Evolutionary conservation across 1,284 basidiomycete genomes (phyloP).

Genomic region (Vanrija humicola): DNA sequence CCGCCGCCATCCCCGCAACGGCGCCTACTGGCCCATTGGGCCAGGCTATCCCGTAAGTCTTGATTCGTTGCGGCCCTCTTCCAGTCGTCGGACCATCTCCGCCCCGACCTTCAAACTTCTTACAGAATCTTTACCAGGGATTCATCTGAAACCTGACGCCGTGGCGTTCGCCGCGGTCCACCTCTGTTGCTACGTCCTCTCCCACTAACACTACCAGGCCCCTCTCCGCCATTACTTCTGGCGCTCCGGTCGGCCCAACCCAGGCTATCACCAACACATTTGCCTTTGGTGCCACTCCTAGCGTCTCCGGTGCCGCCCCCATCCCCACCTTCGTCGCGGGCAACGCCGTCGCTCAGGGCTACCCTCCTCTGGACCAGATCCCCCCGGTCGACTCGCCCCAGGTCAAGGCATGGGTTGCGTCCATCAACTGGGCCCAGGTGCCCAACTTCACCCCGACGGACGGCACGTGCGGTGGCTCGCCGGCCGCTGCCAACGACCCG

Average conservation of each 20-base stretch:
- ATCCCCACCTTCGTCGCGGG: conserved; percentile 36
- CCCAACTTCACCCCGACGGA: conserved; percentile 38
- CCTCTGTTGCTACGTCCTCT: not conserved
- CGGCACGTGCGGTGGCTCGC: conserved; percentile 58
- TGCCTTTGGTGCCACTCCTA: conserved; percentile 37
- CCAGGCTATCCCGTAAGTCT: conserved; percentile 42
- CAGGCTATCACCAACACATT: conserved; percentile 51
- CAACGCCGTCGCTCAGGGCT: conserved; percentile 45
- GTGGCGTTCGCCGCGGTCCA: not conserved
- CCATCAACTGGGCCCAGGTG: conserved; percentile 45
- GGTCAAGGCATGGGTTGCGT: conserved; percentile 68
- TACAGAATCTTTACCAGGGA: no score
- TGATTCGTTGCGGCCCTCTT: not conserved
- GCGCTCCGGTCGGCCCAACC: conserved; percentile 60
- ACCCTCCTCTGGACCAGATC: conserved; percentile 64
- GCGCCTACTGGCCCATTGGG: conserved; percentile 27
- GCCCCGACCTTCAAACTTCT: no score
- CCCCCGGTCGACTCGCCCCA: conserved; percentile 65
- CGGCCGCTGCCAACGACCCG: conserved; percentile 57
- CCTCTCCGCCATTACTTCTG: conserved; percentile 62
- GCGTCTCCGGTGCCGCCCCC: conserved; percentile 47
- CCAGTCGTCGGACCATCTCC: not conserved
- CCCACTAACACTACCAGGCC: conserved; percentile 15
- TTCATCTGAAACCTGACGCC: not conserved
- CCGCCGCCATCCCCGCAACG: conserved; percentile 27